A percentile compares a stretch with the other conserved stretches of the same genome.
Conservation (phyloP, 345 rosid species). For the Viola odorata region DNA sequence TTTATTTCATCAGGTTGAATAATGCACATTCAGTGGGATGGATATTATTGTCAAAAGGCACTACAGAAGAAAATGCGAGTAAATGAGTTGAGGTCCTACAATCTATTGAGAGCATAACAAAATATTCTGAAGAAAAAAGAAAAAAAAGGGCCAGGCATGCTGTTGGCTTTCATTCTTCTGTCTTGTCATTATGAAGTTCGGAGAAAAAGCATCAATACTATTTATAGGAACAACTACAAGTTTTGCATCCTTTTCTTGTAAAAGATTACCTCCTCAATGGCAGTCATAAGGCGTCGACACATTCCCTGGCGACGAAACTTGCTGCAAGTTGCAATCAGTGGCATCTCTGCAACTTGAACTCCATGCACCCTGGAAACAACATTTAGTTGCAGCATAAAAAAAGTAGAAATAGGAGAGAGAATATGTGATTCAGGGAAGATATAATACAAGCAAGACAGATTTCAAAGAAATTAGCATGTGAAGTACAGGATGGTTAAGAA, state of each 20-base stretch:
- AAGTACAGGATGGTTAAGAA: too few species aligned
- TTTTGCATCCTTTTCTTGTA: neutral
- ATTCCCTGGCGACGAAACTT: conserved; percentile 83
- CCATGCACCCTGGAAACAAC: conserved; percentile 70
- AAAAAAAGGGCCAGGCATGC: too few species aligned
- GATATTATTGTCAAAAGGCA: too few species aligned
- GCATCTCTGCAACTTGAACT: conserved; percentile 85
- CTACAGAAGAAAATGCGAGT: too few species aligned
- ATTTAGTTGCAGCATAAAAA: conserved; percentile 6
- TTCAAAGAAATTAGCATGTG: too few species aligned
- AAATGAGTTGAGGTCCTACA: too few species aligned
- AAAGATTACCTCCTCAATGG: conserved; percentile 70
- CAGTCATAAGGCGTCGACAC: conserved; percentile 73
- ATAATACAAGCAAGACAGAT: too few species aligned
- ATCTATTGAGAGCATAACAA: too few species aligned
- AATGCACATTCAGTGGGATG: too few species aligned
- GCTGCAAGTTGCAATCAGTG: conserved; percentile 92
- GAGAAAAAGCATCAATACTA: neutral
- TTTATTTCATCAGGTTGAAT: too few species aligned
- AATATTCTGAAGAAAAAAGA: too few species aligned
- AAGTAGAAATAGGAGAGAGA: conserved; percentile 4
- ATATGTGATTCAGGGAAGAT: too few species aligned
- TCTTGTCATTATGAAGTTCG: neutral
- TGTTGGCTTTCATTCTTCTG: neutral
- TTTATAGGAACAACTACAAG: neutral